Conservation (phyloP, 2,329 filamentous ascomycete species). For the Aspergillus flavus region DNA sequence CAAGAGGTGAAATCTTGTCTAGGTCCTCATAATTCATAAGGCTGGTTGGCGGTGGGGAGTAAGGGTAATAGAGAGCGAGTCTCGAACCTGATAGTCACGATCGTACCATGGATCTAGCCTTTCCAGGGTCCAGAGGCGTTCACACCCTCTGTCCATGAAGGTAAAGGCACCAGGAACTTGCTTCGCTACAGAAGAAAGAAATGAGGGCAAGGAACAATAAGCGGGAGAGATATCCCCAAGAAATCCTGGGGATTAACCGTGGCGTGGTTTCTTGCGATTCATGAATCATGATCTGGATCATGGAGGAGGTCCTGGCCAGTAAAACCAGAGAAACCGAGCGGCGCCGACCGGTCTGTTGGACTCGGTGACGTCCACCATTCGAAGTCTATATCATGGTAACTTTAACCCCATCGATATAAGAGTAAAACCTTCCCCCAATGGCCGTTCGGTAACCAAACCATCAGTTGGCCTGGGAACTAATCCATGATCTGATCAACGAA, state of each 20-base stretch:
- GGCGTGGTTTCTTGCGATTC: neutral
- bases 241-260: neutral
- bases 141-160: neutral
- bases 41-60: neutral
- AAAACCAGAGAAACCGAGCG: neutral
- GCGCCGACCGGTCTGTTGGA: neutral
- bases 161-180: constrained; percentile 9
- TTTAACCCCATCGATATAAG: neutral
- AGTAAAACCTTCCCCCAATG: neutral
- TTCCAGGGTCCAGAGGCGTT: constrained; percentile 4
- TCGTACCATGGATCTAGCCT: neutral
- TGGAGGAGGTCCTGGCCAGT: neutral
- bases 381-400: constrained; percentile 7
- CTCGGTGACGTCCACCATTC: constrained; percentile 24
- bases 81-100: neutral
- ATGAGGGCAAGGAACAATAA: neutral
- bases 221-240: neutral
- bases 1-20: neutral
- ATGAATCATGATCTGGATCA: constrained; percentile 10
- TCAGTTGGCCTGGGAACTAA: neutral
- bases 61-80: neutral
- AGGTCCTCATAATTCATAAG: constrained; percentile 1
- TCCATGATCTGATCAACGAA: neutral
- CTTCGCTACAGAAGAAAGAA: neutral
- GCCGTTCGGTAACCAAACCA: neutral